Conservation (phyloP, 2,329 filamentous ascomycete species). For the Metarhizium rileyi region DNA sequence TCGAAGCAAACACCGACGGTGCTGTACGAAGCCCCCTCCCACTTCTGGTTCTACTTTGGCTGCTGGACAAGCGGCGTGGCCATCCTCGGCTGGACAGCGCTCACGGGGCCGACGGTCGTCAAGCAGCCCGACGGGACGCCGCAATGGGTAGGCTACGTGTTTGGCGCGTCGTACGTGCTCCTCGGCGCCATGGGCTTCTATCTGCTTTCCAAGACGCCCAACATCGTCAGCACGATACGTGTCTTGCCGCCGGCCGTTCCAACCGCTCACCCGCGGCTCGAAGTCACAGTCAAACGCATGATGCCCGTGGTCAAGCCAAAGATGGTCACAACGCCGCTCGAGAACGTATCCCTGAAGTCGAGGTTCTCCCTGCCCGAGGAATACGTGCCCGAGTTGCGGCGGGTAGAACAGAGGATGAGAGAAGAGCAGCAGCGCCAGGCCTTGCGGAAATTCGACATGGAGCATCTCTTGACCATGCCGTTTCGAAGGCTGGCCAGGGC, state of each 20-base stretch:
- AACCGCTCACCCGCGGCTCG: conserved; percentile 31
- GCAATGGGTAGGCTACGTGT: conserved; percentile 47
- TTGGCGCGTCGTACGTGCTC: conserved; percentile 46
- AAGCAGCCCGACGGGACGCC: conserved; percentile 38
- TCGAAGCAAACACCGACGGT: conserved; percentile 44
- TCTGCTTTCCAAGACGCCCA: conserved; percentile 46
- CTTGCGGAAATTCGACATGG: conserved; percentile 40
- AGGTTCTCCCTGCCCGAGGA: conserved; percentile 29
- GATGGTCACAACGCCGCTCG: conserved; percentile 27
- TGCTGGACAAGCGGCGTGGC: conserved; percentile 45
- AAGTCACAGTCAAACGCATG: conserved; percentile 41
- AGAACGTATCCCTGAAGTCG: conserved; percentile 24
- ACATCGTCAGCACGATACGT: conserved; percentile 48
- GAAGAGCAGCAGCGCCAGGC: conserved; percentile 29
- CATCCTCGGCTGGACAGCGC: conserved; percentile 24
- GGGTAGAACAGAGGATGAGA: conserved; percentile 20
- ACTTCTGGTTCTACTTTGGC: conserved; percentile 51
- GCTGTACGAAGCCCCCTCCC: conserved; percentile 56
- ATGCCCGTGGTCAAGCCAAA: conserved; percentile 38
- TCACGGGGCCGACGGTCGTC: conserved; percentile 24
- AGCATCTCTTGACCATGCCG: conserved; percentile 46
- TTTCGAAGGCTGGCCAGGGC: conserved; percentile 41
- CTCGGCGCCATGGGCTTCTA: conserved; percentile 52
- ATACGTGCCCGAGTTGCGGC: conserved; percentile 25
- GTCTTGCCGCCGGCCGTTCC: conserved; percentile 36